phyloP scores from a whole-genome alignment of 1,139 yeast species.

The Pichia sp. region DNA sequence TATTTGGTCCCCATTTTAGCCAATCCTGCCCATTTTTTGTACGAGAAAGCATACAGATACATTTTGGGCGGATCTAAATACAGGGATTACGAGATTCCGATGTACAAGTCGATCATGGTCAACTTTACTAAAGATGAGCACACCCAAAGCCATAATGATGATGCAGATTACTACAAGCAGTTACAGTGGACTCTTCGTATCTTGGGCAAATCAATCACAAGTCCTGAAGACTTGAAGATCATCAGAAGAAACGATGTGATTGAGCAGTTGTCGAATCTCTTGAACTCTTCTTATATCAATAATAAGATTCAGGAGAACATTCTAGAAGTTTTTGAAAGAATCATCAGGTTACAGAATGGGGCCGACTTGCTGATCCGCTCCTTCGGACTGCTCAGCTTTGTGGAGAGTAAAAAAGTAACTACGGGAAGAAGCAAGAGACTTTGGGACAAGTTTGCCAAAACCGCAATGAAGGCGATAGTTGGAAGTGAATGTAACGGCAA shows the following conservation, averaged over 20 bases:
- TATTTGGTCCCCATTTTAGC: constrained; percentile 52
- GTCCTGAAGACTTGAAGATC: constrained; percentile 47
- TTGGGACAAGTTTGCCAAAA: constrained; percentile 40
- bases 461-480: constrained; percentile 44
- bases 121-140: constrained; percentile 30
- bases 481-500: constrained; percentile 38
- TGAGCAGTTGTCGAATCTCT: constrained; percentile 62
- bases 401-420: constrained; percentile 40
- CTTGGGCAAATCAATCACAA: constrained; percentile 44
- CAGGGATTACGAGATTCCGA: constrained; percentile 57
- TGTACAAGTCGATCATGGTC: constrained; percentile 44
- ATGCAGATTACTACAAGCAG: constrained; percentile 50
- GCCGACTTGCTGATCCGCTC: constrained; percentile 58
- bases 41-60: constrained; percentile 63
- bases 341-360: constrained; percentile 58
- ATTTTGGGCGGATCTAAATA: constrained; percentile 55
- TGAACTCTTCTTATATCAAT: constrained; percentile 46
- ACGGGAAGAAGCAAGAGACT: constrained; percentile 20
- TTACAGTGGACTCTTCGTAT: constrained; percentile 61
- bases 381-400: constrained; percentile 50
- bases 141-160: constrained; percentile 32
- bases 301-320: constrained; percentile 39
- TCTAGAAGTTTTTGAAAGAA: constrained; percentile 41
- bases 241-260: constrained; percentile 51
- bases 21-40: constrained; percentile 68